These are phyloP conservation scores for Chlamydomonas asymmetrica DNA, from an alignment of 139 green algal genomes.

Conservation along the genomic window DNA sequence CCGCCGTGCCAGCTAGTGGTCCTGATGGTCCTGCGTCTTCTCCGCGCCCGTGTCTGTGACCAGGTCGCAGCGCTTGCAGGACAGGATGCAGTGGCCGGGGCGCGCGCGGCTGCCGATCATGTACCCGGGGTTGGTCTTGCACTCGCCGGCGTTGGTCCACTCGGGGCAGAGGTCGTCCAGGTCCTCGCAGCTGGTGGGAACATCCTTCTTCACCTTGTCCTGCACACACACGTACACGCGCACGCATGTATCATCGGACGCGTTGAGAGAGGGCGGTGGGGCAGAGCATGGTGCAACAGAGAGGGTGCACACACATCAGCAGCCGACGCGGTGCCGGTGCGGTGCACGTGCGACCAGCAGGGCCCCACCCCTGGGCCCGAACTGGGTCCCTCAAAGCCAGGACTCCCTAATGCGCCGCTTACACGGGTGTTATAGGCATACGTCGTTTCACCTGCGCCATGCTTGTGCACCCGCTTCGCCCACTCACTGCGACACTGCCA, in stretches of 20 bases:
- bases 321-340: too few species aligned
- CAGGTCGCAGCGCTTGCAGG: conserved; percentile 43
- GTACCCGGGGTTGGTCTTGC: conserved; percentile 33
- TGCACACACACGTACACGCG: not conserved
- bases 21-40: conserved; percentile 22
- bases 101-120: conserved; percentile 42
- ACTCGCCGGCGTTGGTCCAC: conserved; percentile 37
- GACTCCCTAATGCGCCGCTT: too few species aligned
- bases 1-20: too few species aligned
- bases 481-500: too few species aligned
- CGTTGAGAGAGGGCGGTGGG: not conserved
- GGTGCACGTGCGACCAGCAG: too few species aligned
- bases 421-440: too few species aligned
- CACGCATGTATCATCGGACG: not conserved
- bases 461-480: too few species aligned
- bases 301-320: too few species aligned
- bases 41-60: conserved; percentile 30
- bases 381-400: too few species aligned
- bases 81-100: conserved; percentile 36
- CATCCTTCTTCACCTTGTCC: not conserved
- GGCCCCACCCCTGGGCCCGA: too few species aligned
- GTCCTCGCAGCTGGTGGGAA: conserved; percentile 25
- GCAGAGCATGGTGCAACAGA: too few species aligned
- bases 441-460: too few species aligned
- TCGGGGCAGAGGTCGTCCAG: conserved; percentile 22